These are phyloP conservation scores for Paecilomyces sp. DNA, from an alignment of 2,329 filamentous ascomycete species.

Conservation along the genomic window DNA sequence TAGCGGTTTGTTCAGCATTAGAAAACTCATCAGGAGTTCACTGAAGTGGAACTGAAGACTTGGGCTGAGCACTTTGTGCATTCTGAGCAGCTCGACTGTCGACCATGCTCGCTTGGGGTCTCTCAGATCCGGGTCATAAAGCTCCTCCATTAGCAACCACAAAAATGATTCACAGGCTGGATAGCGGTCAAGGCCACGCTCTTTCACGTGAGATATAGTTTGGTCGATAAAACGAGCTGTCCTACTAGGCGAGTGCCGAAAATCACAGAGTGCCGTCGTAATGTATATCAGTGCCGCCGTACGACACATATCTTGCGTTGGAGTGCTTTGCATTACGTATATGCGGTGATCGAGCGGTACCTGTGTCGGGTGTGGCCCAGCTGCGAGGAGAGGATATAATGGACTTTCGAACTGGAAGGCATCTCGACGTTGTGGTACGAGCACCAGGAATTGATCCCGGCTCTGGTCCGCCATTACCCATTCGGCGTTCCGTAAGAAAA, in stretches of 20 bases:
- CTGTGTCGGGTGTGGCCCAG: conserved; percentile 31
- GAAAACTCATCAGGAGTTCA: conserved; percentile 30
- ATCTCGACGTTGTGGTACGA: conserved; percentile 20
- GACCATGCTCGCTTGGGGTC: conserved; percentile 30
- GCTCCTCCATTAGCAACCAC: conserved; percentile 33
- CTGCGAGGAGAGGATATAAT: conserved; percentile 33
- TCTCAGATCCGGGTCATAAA: conserved; percentile 26
- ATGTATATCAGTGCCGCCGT: conserved; percentile 33
- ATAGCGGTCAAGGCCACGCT: conserved; percentile 25
- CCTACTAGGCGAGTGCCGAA: conserved; percentile 20
- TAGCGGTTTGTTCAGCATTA: conserved; percentile 25
- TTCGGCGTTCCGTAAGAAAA: conserved; percentile 29
- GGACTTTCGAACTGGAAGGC: conserved; percentile 31
- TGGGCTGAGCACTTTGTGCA: conserved; percentile 26
- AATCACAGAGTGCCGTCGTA: conserved; percentile 29
- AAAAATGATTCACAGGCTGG: conserved; percentile 33
- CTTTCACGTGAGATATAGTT: conserved; percentile 15
- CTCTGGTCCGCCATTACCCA: conserved; percentile 25
- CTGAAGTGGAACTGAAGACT: conserved; percentile 33
- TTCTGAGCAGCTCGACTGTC: conserved; percentile 27
- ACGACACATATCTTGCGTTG: conserved; percentile 28
- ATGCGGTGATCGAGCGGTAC: conserved; percentile 27
- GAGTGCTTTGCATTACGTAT: conserved; percentile 26
- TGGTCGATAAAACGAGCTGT: conserved; percentile 26
- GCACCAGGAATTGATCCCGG: conserved; percentile 15